Base-by-base conservation (phyloP, 1,284 basidiomycete species). In the Coniferiporia sulphurascens region DNA sequence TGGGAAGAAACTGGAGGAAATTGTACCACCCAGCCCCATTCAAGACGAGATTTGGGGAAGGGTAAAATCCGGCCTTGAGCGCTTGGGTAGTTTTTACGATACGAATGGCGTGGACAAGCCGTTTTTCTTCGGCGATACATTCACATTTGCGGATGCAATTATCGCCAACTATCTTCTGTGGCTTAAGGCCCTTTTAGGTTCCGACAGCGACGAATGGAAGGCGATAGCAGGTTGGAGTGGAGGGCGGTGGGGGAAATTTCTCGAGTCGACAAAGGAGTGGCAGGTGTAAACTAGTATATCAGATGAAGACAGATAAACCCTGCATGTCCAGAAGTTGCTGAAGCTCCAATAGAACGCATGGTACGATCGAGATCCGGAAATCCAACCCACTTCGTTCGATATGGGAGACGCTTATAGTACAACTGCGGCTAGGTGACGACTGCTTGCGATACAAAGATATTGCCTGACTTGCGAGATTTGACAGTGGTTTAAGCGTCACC, bases 401-500 rank as follows among this genome's bases (percentile, higher is more conserved):
- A 85, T 3, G 77, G 79, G 2, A 89, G 77, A 2, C 84, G 78
- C 67, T 89, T 89, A 67, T 80, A 89, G 67, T 89, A 88, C 44
- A 46, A 46, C 44, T 46, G 44, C 44, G 44, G 17, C 17, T 8
- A 46, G 19, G 44, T 46, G 13, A 3, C 19, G 17, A 17, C 12
- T 46, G n/a, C 44, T 17, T 19, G 38, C 38, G 38, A 41, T 41
- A 15, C 38, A 41, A 41, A 41, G 38, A 41, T 41, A 41, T 41
- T 41, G 38, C 12, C 38, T 41, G 38, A 41, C 38, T 15, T 8
- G 38, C 9, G 17, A n/a, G 17, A 46, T n/a, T 46, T 46, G 44
- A 46, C 19, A 9, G n/a, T 46, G 32, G 35, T 34, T 45, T 38
- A 35, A 36, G n/a, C 7, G 34, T 49, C n/a, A 56, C 54, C 48